These are phyloP conservation scores for Hansenula lynferdii DNA, from an alignment of 1,139 yeast species.

Conservation along the genomic window DNA sequence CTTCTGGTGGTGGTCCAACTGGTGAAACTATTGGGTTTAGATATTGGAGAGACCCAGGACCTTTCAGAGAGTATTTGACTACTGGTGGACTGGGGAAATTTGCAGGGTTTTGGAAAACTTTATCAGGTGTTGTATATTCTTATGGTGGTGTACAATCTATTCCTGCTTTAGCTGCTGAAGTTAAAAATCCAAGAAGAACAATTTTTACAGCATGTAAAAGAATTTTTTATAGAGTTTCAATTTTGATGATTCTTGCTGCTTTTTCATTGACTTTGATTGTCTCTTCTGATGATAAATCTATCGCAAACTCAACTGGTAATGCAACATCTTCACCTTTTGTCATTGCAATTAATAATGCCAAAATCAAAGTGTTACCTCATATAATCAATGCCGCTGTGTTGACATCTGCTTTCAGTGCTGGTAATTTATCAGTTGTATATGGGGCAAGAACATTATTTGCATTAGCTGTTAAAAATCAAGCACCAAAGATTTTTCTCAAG, in stretches of 20 bases:
- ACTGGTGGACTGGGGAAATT: not conserved
- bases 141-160: not conserved
- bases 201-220: not conserved
- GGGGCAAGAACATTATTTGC: not conserved
- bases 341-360: not conserved
- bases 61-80: conserved; percentile 29
- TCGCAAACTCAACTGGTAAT: not conserved
- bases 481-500: not conserved
- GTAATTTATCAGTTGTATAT: not conserved
- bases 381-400: not conserved
- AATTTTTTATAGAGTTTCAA: not conserved
- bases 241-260: not conserved
- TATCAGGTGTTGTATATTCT: not conserved
- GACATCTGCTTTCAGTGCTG: not conserved
- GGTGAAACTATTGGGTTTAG: conserved; percentile 49
- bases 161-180: not conserved
- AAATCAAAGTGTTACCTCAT: not conserved
- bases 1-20: conserved; percentile 45
- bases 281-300: not conserved
- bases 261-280: not conserved
- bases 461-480: not conserved
- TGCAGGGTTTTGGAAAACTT: conserved; percentile 3
- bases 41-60: conserved; percentile 54
- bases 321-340: not conserved
- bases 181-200: not conserved